These are phyloP conservation scores for Oemleria cerasiformis DNA, from an alignment of 306 rosid species.

Conservation along the genomic window DNA sequence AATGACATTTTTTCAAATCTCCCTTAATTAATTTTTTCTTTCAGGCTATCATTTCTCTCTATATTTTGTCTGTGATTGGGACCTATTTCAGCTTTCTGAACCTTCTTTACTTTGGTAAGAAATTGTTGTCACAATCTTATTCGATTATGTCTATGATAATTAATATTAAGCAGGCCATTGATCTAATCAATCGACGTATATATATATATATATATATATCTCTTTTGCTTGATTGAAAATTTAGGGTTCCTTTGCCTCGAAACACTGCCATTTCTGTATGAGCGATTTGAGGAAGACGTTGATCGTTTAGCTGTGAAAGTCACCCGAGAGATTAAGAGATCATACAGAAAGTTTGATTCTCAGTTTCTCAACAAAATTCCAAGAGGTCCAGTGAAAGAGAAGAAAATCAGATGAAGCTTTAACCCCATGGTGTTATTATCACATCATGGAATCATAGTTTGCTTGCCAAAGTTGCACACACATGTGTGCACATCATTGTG, in stretches of 20 bases:
- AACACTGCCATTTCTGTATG: conserved; percentile 63
- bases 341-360: conserved; percentile 42
- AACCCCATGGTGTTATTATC: background rate
- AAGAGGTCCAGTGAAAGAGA: conserved; percentile 66
- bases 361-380: conserved; percentile 72
- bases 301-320: conserved; percentile 40
- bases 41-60: conserved; percentile 62
- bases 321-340: conserved; percentile 38
- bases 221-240: conserved; percentile 15
- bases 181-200: background rate
- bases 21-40: background rate
- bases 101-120: conserved; percentile 66
- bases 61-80: conserved; percentile 62
- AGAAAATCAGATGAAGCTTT: conserved; percentile 44
- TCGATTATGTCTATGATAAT: background rate
- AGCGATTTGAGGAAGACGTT: conserved; percentile 54
- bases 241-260: conserved; percentile 54
- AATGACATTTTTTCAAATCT: no score
- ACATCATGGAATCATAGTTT: conserved; percentile 3
- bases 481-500: background rate
- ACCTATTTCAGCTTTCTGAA: conserved; percentile 60
- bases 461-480: background rate
- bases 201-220: background rate
- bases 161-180: no score
- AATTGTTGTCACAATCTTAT: background rate